Percentiles rank a stretch among this genome's conserved stretches.
phyloP scores from a whole-genome alignment of 2,329 filamentous ascomycete species.

The Bimuria novae-zelandiae region DNA sequence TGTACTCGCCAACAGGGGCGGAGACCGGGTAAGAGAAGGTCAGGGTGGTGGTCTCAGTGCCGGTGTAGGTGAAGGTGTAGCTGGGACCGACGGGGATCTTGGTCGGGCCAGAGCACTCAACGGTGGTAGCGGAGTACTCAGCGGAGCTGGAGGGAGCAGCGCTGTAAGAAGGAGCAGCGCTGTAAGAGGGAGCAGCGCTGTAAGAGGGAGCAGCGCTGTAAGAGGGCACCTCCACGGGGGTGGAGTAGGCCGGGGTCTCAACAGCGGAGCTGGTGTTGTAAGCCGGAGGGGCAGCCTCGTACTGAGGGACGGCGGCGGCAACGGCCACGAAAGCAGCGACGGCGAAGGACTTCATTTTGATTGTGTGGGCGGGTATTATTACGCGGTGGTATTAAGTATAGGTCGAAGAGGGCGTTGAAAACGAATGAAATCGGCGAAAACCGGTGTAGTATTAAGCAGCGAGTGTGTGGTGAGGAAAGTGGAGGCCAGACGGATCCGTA shows the following conservation, averaged over 20 bases:
- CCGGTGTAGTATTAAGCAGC: constrained; percentile 44
- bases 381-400: constrained; percentile 42
- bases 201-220: constrained; percentile 16
- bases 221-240: constrained; percentile 29
- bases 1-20: constrained; percentile 4
- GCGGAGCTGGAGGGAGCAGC: constrained; percentile 19
- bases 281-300: constrained; percentile 14
- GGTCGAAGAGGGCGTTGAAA: constrained; percentile 28
- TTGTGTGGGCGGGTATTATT: constrained; percentile 38
- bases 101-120: constrained; percentile 31
- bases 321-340: constrained; percentile 38
- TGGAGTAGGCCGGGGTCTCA: constrained; percentile 29
- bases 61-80: constrained; percentile 43
- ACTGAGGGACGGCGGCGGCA: constrained; percentile 21
- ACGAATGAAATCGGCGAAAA: constrained; percentile 48
- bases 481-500: constrained; percentile 21
- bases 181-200: constrained; percentile 14
- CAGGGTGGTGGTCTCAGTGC: constrained; percentile 38
- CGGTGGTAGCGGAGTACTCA: constrained; percentile 12
- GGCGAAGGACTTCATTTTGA: constrained; percentile 48
- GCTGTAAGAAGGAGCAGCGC: constrained; percentile 12
- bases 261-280: constrained; percentile 25
- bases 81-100: constrained; percentile 28
- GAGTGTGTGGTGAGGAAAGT: constrained; percentile 46
- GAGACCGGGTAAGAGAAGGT: constrained; percentile 32